Base-by-base conservation (phyloP, 2,329 filamentous ascomycete genomes). In the Camillea tinctor region DNA sequence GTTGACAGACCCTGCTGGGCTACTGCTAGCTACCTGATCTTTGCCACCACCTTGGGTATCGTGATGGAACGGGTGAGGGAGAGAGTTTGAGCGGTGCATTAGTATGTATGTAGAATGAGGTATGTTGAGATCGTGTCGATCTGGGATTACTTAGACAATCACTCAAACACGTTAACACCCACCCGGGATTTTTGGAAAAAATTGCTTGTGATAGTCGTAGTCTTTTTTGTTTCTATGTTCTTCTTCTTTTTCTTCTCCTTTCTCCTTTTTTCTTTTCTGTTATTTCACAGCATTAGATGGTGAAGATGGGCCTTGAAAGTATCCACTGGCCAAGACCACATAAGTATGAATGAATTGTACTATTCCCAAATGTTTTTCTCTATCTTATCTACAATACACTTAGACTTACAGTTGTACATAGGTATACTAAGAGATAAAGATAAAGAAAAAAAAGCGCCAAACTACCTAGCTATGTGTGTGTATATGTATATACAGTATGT, bases 91-190 rank as follows among this genome's bases (percentile, higher is more conserved):
- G 17, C 13, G 11, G 36, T 44, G 36, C 36, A 44, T 44, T 44
- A 44, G 36, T 44, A 40, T n/a, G 11, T n/a, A 9, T 30, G 26
- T 44, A 44, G 13, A n/a, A 44, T 44, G 13, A 44, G 36, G 36
- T 44, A 44, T n/a, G 36, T 13, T 44, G 23, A 36, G 50, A 57
- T 51, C 49, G 30, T 54, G 58, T 56, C 57, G 30, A 44, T 44
- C 36, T 26, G 20, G 56, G 22, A n/a, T n/a, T n/a, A n/a, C n/a
- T 40, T 44, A 50, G 52, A 51, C 22, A 22, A 50, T 40, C 54
- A 54, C 53, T 58, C 54, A 56, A 59, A 58, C 52, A 30, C 4
- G 4, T 9, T 26, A n/a, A n/a, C n/a, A 58, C 58, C 50, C 40
- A 44, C 54, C 53, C 40, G 21, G 19, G 50, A 36, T 36, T 21